Conservation (phyloP, 2,329 filamentous ascomycete genomes). For the Epicoccum nigrum region DNA sequence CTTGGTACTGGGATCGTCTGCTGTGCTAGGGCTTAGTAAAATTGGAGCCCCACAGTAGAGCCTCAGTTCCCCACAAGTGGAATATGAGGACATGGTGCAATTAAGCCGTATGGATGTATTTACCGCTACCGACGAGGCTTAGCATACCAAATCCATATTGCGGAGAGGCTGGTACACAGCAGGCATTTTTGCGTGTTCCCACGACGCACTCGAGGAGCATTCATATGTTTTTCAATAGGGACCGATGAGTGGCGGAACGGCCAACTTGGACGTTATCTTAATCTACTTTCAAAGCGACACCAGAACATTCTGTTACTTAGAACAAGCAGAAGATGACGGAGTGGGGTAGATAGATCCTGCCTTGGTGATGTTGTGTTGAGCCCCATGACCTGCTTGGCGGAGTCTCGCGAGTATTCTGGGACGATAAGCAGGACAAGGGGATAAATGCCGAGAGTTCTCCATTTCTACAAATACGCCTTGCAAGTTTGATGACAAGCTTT, state of each 20-base stretch:
- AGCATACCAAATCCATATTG: background rate
- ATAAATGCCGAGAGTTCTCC: slow-evolving; percentile 22
- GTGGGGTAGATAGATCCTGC: slow-evolving; percentile 4
- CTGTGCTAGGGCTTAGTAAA: background rate
- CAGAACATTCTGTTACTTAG: slow-evolving; percentile 13
- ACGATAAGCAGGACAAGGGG: slow-evolving; percentile 31
- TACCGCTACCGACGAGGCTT: slow-evolving; percentile 4
- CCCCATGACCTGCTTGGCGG: slow-evolving; percentile 33
- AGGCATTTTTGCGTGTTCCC: slow-evolving; percentile 5
- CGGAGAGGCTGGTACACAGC: slow-evolving; percentile 1
- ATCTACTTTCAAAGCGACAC: slow-evolving; percentile 1
- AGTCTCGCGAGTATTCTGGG: slow-evolving; percentile 15
- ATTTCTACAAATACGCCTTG: slow-evolving; percentile 27
- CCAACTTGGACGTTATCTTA: too few relatives aligned
- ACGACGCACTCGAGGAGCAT: too few relatives aligned
- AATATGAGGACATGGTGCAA: background rate
- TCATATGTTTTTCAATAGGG: slow-evolving; percentile 4
- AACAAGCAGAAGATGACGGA: slow-evolving; percentile 1
- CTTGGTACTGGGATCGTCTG: background rate
- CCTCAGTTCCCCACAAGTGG: slow-evolving; percentile 13
- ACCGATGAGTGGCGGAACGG: background rate
- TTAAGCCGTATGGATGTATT: slow-evolving; percentile 6
- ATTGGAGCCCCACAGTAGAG: slow-evolving; percentile 18
- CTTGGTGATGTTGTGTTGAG: slow-evolving; percentile 23
- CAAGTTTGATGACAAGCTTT: slow-evolving; percentile 29